phyloP scores from a whole-genome alignment of 345 rosid species.

The Pistacia vera region DNA sequence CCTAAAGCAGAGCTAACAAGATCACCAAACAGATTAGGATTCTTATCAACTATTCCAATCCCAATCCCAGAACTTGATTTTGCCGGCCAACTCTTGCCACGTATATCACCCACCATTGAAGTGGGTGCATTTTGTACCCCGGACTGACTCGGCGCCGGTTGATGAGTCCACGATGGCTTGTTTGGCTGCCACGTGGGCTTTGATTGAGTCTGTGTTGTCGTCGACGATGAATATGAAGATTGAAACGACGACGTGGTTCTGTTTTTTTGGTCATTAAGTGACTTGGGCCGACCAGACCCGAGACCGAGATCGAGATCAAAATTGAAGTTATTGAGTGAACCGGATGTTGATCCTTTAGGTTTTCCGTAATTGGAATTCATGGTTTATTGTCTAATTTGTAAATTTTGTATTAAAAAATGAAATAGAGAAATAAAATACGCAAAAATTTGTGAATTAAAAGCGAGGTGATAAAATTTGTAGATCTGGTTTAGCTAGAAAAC shows the following conservation, averaged over 20 bases:
- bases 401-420: not conserved
- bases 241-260: conserved; percentile 39
- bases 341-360: conserved; percentile 44
- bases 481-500: conserved; percentile 11
- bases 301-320: conserved; percentile 79
- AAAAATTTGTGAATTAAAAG: not conserved
- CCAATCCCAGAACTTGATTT: conserved; percentile 55
- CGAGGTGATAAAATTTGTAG: not conserved
- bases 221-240: conserved; percentile 46
- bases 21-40: conserved; percentile 84
- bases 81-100: conserved; percentile 83
- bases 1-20: conserved; percentile 85
- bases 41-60: conserved; percentile 71
- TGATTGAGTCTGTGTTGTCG: conserved; percentile 49
- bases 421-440: not conserved
- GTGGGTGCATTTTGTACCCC: conserved; percentile 52
- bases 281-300: conserved; percentile 64
- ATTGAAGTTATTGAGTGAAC: conserved; percentile 54
- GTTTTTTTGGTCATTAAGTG: conserved; percentile 78
- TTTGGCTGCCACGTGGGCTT: conserved; percentile 74
- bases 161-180: conserved; percentile 90
- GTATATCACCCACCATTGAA: conserved; percentile 92
- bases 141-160: conserved; percentile 59
- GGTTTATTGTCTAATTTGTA: not conserved
- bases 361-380: conserved; percentile 69